These are phyloP conservation scores for Vigna reflexopilosa DNA, from an alignment of 306 rosid genomes.

Conservation along the genomic window DNA sequence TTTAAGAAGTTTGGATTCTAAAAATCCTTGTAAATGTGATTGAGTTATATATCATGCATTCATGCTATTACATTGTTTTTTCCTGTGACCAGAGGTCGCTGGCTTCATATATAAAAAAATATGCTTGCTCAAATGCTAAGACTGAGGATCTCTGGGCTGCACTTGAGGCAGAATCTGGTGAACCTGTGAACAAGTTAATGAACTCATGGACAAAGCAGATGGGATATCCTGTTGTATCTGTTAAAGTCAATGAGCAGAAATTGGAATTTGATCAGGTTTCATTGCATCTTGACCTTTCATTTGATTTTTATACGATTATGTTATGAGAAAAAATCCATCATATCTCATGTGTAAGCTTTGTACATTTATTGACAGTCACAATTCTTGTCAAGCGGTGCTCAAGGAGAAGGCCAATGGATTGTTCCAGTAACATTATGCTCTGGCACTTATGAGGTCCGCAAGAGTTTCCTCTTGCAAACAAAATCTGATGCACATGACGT, in stretches of 20 bases:
- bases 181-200: conserved; percentile 90
- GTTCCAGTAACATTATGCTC: conserved; percentile 78
- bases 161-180: conserved; percentile 94
- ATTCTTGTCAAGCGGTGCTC: conserved; percentile 82
- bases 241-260: conserved; percentile 63
- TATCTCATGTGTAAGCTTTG: conserved; percentile 35
- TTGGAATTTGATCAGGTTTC: conserved; percentile 89
- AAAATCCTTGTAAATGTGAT: too few relatives aligned
- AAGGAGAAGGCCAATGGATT: conserved; percentile 87
- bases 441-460: conserved; percentile 72
- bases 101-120: conserved; percentile 81
- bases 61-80: conserved; percentile 33
- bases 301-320: conserved; percentile 36
- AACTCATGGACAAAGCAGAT: conserved; percentile 92
- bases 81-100: conserved; percentile 76
- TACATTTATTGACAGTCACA: conserved; percentile 65
- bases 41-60: conserved; percentile 4
- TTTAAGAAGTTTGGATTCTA: neutral
- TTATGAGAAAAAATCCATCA: conserved; percentile 19
- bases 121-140: conserved; percentile 83
- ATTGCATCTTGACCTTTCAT: conserved; percentile 37
- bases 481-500: conserved; percentile 66
- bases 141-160: conserved; percentile 96
- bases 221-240: conserved; percentile 90
- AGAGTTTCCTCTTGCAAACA: conserved; percentile 71